Base-by-base conservation (phyloP, 345 rosid genomes). In the Populus deltoides region DNA sequence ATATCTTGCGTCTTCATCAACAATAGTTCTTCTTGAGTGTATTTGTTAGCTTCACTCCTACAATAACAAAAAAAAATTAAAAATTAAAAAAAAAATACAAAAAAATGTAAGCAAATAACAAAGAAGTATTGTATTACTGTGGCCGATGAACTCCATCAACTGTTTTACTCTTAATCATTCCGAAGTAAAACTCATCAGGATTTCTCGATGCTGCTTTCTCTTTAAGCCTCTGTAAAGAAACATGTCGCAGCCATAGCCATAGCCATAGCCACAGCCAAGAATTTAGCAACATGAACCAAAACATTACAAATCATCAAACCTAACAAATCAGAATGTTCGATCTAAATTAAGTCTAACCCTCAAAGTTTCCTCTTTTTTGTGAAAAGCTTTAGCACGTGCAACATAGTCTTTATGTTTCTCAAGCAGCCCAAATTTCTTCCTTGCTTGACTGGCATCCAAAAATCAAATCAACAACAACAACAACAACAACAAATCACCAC, bases 341-440 rank as follows among this genome's bases (percentile, higher is more conserved):
- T 29, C 41, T 39, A 33, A 22, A 76, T 39, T 29, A 33, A 47
- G 13, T 6, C 17, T 29, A 71, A 90, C 96, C 87, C 59, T 87
- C 82, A 89, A 76, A 33, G 88, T 72, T 6, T 90, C 93, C 81
- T 92, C 90, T 82, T 94, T 91, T 70, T 86, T 75, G 86, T 93
- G 98, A 78, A 55, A 92, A 25, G 91, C 91, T 74, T 83, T 87
- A 0, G 97, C 99, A 57, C 96, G 92, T 76, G 86, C 80, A 38
- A 88, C 86, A 87, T 95, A 95, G 83, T 95, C 99, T 85, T 93
- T 93, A 80, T 95, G 99, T 82, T 95, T 93, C 83, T 95, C 98
- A 20, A 92, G 96, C 53, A 93, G 80, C 33, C 98, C 99, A 69
- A 84, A 91, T 77, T 67, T 92, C 83, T 87, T 91, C 90, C 96